Evolutionary conservation across 495 filamentous ascomycete genomes (phyloP), one percentile per base, ranked within the genome.

Genomic region (Penicillium fimorum): DNA sequence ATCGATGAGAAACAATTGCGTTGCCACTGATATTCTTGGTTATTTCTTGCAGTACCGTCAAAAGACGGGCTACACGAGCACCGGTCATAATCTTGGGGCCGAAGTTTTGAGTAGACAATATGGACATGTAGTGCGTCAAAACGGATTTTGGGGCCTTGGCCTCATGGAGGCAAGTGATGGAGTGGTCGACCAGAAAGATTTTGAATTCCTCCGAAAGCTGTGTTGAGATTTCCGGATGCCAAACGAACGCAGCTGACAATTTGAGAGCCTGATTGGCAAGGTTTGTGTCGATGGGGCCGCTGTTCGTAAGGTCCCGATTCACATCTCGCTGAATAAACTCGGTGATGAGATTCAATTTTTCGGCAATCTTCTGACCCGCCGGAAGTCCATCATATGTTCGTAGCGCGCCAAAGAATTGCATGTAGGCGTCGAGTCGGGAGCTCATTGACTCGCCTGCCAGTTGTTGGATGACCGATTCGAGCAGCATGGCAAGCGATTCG

Each of bases 261-360:
- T 88, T 90, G 25, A 96, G 73, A 4, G 90, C 86, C 58, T 92
- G 86, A 50, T 84, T 86, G 29, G 84, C 80, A 15, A 98, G 77
- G 18, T 85, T 84, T 22, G 78, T 82, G 33, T 82, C 84, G 7
- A 84, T 64, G 38, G 72, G 72, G 8, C 58, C 59, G 24, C 67
- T 58, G 12, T 63, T 70, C 7, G 65, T 51, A 6, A 73, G 57
- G 41, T 73, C 65, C 25, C 70, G 59, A 10, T 68, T 76, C 20
- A 95, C 76, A 65, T 97, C 94, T 58, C 91, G 80, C 60, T 86
- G 84, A 32, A 97, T 87, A 61, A 89, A 96, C 44, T 87, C 83
- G 50, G 83, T 82, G 25, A 97, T 78, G 12, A 87, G 69, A 13
- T 79, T 79, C 65, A 96, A 83, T 66, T 93, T 92, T n/a, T 81